Evolutionary conservation across 139 green algal genomes (phyloP), one percentile per base, ranked within the genome.

Genomic region (Tetradesmus lagerheimii): DNA sequence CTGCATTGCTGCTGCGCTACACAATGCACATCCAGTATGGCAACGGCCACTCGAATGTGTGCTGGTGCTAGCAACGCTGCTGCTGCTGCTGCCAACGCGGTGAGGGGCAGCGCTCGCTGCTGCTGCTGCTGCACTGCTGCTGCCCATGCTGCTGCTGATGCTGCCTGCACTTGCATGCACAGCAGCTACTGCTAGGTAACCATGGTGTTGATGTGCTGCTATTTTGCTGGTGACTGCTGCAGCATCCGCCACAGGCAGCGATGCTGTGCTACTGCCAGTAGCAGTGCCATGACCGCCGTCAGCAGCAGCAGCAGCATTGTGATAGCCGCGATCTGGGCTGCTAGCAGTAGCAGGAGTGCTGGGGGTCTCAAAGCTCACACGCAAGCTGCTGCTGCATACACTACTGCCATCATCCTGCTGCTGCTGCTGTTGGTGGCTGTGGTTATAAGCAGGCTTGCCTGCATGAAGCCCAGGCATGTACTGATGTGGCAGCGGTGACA

Each of bases 71-170:
- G 18, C 76, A 6, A 80, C 64, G 71, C 83, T 88, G 83, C 27
- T 38, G 14, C 64, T 29, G 9, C 64, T 80, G 38, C 57, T 88
- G 15, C 35, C 64, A 14, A 31, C 29, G 16, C 53, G 57, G 23
- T 57, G 34, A 18, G 2, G 29, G 20, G 74, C 64, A 43, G 67
- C 41, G 78, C 27, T 64, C 34, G 27, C 57, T 66, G 86, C 86
- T 71, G 27, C 57, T 66, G 86, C 86, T 71, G 86, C 35, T 34
- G 47, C 53, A 53, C 50, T 31, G 39, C n/a, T 67, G 50, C 50
- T 90, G 34, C 35, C 29, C 31, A 75, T 12, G 85, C 85, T 89
- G 85, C 85, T 89, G 85, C 85, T 89, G n/a, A 66, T 37, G 76
- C 67, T 89, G 31, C 31, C 85, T 50, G 85, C 84, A 41, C 39